A percentile compares a stretch with the other conserved stretches of the same genome.
Evolutionary conservation across 2,329 filamentous ascomycete species (phyloP).

Genomic region (Aspergillus eucalypticola): DNA sequence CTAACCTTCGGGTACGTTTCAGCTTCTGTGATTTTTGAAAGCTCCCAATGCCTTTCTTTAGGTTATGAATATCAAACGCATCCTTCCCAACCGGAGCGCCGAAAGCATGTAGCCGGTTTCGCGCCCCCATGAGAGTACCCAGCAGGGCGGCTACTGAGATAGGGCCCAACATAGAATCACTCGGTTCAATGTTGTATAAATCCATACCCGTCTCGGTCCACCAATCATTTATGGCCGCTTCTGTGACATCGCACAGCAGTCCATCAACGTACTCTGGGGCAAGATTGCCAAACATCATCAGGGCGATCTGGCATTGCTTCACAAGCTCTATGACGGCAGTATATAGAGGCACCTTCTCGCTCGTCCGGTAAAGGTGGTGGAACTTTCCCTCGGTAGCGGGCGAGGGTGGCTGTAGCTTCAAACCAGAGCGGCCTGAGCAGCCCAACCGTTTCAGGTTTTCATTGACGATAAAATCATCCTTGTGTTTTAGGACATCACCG

Average conservation of each 20-base stretch:
- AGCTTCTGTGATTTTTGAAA: slow-evolving; percentile 91
- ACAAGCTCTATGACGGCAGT: slow-evolving; percentile 83
- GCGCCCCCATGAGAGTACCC: slow-evolving; percentile 83
- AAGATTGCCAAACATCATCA: slow-evolving; percentile 84
- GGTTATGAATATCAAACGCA: slow-evolving; percentile 79
- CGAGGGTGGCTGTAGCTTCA: slow-evolving; percentile 76
- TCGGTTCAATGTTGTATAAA: slow-evolving; percentile 88
- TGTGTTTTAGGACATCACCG: slow-evolving; percentile 77
- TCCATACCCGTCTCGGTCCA: slow-evolving; percentile 93
- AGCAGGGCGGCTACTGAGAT: slow-evolving; percentile 86
- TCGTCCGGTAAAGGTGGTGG: slow-evolving; percentile 83
- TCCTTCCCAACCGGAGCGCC: slow-evolving; percentile 86
- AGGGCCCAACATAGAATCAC: slow-evolving; percentile 87
- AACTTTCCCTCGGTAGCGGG: slow-evolving; percentile 88
- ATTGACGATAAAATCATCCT: slow-evolving; percentile 86
- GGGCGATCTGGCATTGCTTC: slow-evolving; percentile 84
- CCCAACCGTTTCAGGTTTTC: slow-evolving; percentile 90
- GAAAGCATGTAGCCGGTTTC: slow-evolving; percentile 82
- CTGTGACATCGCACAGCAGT: slow-evolving; percentile 87
- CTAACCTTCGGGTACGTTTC: slow-evolving; percentile 73
- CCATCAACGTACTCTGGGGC: slow-evolving; percentile 90
- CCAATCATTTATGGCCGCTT: slow-evolving; percentile 88
- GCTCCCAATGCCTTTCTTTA: slow-evolving; percentile 79
- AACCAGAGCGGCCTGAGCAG: slow-evolving; percentile 83
- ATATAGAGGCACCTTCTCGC: slow-evolving; percentile 75